Evolutionary conservation across 805 yeast species (phyloP), one percentile per base, ranked within the genome.

Genomic region (Cyberlindnera sargentensis): DNA sequence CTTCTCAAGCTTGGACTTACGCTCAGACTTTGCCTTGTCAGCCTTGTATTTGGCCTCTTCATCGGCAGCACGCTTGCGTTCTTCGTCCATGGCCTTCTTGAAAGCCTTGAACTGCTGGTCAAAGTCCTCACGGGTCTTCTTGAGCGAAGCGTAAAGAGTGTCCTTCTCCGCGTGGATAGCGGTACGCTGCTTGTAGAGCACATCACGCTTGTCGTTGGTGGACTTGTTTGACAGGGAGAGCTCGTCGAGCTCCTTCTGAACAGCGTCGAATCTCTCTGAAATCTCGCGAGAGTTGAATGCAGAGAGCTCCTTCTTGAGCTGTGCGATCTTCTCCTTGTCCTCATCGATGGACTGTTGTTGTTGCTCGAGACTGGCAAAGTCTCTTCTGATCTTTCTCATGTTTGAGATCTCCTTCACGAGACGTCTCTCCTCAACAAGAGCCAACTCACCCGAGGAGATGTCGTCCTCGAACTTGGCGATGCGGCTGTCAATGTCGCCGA

Each of bases 381-480:
- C 90, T 64, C 83, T 84, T 60, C 82, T 79, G 61, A 84, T 68
- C 68, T 86, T 88, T 67, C 91, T 81, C 64, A 93, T 76, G 37
- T 81, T 65, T 41, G 88, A 75, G 73, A 88, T 84, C 68, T 91
- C 98, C 68, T 85, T 85, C 53, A 93, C 79, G 51, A 73, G 67
- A 60, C 80, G 75, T 71, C 87, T 83, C 75, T 93, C 99, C 50
- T 91, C 96, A 42, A 89, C 97, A 59, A 93, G 78, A 56, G 86
- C 78, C 62, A 93, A 72, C 37, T 73, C 66, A 50, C 98, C 98
- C 40, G 84, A 67, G 44, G 84, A 86, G 48, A 93, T 82, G 52
- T 75, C 71, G 36, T 73, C 75, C 62, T 93, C 97, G 58, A 88
- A 76, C 51, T 70, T 71, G 46, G 62, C 61, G 58, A 85, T 72